Evolutionary conservation across 2,329 filamentous ascomycete species (phyloP), one percentile per base, ranked within the genome.

Genomic region (Hypoxylon sp.): DNA sequence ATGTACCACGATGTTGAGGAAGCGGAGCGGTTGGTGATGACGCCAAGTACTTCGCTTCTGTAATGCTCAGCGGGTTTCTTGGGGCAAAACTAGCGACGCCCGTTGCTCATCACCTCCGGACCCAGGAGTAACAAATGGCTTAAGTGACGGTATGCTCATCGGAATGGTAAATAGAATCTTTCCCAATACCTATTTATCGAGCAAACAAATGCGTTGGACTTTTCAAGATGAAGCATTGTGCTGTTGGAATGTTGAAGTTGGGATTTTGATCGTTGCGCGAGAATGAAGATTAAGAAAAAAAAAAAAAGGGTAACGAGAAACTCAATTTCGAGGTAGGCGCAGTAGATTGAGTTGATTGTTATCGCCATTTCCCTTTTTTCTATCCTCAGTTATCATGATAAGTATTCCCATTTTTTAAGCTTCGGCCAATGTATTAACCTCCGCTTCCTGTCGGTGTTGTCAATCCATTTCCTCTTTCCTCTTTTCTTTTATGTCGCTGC

Each of bases 381-480:
- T 29, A 3, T 27, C n/a, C 8, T 15, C 8, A 13, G 13, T 13
- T 43, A 49, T 32, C 21, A 21, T 21, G 19, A 36, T 12, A 20
- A 42, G 4, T 9, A n/a, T 43, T 37, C 15, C n/a, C 20, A 16
- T 26, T n/a, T 48, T 48, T 32, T 43, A 52, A 43, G 21, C 21
- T 34, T 44, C 23, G 32, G 35, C 21, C 32, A 13, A 37, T 30
- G 15, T 51, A 11, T 25, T 37, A 35, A 19, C 38, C 27, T 31
- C 43, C 37, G 31, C 37, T 31, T 35, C n/a, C n/a, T 19, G 19
- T 41, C 11, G 11, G 19, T 30, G 30, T 12, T 34, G 17, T 40
- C 29, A 34, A 23, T 36, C 19, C 16, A 11, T 23, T 15, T 19
- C 12, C 13, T 42, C 38, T 12, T 30, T 29, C 19, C 16, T 30